Conservation (phyloP, 1,284 basidiomycete genomes). For the Leccinum pachyderme region DNA sequence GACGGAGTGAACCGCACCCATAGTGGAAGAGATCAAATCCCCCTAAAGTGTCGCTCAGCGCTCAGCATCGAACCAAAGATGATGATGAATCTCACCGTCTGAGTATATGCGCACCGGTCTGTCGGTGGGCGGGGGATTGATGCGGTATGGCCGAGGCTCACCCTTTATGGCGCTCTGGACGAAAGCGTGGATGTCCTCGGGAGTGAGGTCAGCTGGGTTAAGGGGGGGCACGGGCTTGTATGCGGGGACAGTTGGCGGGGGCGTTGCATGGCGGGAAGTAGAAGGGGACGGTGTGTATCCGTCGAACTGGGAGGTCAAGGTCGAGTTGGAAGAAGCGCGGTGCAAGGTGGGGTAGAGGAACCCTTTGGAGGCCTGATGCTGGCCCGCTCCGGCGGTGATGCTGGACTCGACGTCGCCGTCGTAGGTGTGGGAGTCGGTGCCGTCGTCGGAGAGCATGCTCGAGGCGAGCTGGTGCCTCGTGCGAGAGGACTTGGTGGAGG, state of each 20-base stretch:
- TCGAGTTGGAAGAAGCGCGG: conserved; percentile 49
- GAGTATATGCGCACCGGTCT: conserved; percentile 92
- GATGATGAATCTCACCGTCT: conserved; percentile 58
- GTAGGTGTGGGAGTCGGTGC: conserved; percentile 81
- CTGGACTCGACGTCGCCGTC: conserved; percentile 87
- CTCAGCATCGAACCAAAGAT: conserved; percentile 5
- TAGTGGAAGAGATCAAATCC: conserved; percentile 96
- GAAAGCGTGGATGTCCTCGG: conserved; percentile 73
- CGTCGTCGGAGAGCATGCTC: conserved; percentile 63
- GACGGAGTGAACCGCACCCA: conserved; percentile 53
- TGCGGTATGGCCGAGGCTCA: conserved; percentile 71
- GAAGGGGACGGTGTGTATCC: conserved; percentile 30
- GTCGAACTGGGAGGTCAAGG: conserved; percentile 47
- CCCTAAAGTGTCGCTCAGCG: conserved; percentile 42
- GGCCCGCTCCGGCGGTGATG: conserved; percentile 54
- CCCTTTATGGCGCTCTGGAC: conserved; percentile 68
- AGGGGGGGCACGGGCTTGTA: conserved; percentile 45
- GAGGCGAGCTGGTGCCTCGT: conserved; percentile 55
- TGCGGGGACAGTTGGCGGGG: conserved; percentile 40
- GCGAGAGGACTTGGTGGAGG: conserved; percentile 27
- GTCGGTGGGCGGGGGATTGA: conserved; percentile 77
- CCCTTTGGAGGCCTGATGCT: conserved; percentile 34
- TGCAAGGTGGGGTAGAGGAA: conserved; percentile 35
- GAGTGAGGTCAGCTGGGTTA: conserved; percentile 62
- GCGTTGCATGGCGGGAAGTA: conserved; percentile 25